A percentile compares a stretch with the other conserved stretches of the same genome.
Evolutionary conservation across 1,139 yeast genomes (phyloP).

Genomic region (Debaryomyces sp.): DNA sequence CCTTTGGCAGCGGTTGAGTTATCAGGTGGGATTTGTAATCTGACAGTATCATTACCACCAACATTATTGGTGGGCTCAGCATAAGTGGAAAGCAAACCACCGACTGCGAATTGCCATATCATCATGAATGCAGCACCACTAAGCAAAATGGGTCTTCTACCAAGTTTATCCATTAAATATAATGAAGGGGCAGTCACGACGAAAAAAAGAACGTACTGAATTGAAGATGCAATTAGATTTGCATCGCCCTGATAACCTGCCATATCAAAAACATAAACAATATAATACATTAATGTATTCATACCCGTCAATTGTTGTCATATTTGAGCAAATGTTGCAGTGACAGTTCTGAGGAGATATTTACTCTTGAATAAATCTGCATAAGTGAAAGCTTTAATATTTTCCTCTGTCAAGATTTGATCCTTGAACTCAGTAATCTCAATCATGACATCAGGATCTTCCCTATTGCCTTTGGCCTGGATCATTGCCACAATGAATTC

Average conservation of each 20-base stretch:
- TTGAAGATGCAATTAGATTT: constrained; percentile 31
- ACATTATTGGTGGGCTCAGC: constrained; percentile 33
- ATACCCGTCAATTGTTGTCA: constrained; percentile 45
- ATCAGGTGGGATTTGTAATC: constrained; percentile 37
- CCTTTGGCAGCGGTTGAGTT: constrained; percentile 45
- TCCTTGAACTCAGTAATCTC: constrained; percentile 38
- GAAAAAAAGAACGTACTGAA: constrained; percentile 40
- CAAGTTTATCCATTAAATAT: constrained; percentile 51
- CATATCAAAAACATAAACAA: constrained; percentile 37
- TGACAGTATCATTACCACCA: constrained; percentile 41
- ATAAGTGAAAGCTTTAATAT: constrained; percentile 29
- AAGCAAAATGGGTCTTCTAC: constrained; percentile 53
- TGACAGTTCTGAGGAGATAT: constrained; percentile 30
- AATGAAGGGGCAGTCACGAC: constrained; percentile 49
- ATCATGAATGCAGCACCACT: constrained; percentile 45
- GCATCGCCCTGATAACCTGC: constrained; percentile 34
- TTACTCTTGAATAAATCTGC: constrained; percentile 32
- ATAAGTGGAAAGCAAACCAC: constrained; percentile 49
- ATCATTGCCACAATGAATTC: constrained; percentile 32
- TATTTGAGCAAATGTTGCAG: constrained; percentile 35
- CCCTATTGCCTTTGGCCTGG: constrained; percentile 34
- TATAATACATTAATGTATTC: constrained; percentile 43
- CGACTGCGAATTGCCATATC: constrained; percentile 48
- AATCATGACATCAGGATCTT: constrained; percentile 33
- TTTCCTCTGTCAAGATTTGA: constrained; percentile 30